Evolutionary conservation across 2,329 filamentous ascomycete genomes (phyloP).

Genomic region (Colletotrichum scovillei): DNA sequence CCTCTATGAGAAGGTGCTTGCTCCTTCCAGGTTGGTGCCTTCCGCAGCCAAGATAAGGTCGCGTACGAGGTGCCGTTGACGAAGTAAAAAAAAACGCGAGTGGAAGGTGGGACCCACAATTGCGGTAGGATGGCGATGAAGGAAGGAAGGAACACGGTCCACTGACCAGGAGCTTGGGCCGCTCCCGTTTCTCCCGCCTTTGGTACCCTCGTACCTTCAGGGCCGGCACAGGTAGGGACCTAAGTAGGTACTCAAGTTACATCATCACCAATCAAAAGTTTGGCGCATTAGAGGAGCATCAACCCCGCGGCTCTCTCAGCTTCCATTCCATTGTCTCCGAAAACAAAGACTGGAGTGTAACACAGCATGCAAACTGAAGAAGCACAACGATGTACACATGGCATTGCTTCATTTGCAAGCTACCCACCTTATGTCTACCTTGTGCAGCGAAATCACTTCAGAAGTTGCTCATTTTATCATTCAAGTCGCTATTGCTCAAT

Average conservation of each 20-base stretch:
- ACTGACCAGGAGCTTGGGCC: background rate
- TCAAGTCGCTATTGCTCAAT: background rate
- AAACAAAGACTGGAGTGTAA: no score
- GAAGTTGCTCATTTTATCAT: no score
- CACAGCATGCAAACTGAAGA: no score
- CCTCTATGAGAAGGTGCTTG: background rate
- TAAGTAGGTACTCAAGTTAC: background rate
- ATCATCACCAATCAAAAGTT: background rate
- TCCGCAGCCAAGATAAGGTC: background rate
- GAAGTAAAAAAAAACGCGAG: background rate
- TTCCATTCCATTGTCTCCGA: background rate
- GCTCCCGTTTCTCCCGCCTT: background rate
- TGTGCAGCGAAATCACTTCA: background rate
- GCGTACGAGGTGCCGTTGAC: background rate
- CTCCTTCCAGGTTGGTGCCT: background rate
- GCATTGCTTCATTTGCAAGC: no score
- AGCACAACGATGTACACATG: no score
- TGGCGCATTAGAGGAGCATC: background rate
- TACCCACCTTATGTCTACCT: no score
- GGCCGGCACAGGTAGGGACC: no score
- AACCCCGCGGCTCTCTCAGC: background rate
- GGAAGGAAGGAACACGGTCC: background rate
- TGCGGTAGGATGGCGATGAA: background rate
- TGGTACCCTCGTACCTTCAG: background rate
- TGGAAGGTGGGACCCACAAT: background rate